Conservation (phyloP, 768 basidiomycete species). For the Pleurotus tuoliensis region DNA sequence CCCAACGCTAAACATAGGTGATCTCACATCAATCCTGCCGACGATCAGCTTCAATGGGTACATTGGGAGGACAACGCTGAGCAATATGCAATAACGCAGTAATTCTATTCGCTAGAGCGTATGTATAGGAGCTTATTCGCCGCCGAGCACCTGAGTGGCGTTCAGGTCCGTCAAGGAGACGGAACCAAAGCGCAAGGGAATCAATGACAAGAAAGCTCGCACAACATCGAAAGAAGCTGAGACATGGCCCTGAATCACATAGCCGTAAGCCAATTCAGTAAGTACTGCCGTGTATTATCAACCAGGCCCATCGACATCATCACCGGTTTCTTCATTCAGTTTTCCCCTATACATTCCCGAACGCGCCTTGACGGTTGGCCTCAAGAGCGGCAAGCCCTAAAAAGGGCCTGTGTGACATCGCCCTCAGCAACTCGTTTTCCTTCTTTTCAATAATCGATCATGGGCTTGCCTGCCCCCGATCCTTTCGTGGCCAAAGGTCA, state of each 20-base stretch:
- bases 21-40: too few species aligned
- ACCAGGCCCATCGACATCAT: too few species aligned
- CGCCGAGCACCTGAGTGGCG: not conserved
- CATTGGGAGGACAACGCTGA: too few species aligned
- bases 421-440: too few species aligned
- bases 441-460: not conserved
- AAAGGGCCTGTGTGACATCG: too few species aligned
- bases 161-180: conserved; percentile 1
- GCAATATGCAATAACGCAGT: too few species aligned
- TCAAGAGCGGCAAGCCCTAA: not conserved
- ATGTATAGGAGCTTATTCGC: too few species aligned
- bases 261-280: not conserved
- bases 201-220: not conserved
- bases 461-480: not conserved
- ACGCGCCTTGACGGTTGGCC: not conserved
- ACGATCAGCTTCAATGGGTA: too few species aligned
- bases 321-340: not conserved
- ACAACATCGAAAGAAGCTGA: not conserved
- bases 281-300: not conserved
- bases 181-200: not conserved
- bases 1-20: too few species aligned
- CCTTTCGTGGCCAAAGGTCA: not conserved
- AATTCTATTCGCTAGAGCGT: too few species aligned
- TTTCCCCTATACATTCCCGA: not conserved
- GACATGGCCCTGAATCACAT: not conserved